phyloP scores from a whole-genome alignment of 805 yeast species.

The Metschnikowia orientalis region DNA sequence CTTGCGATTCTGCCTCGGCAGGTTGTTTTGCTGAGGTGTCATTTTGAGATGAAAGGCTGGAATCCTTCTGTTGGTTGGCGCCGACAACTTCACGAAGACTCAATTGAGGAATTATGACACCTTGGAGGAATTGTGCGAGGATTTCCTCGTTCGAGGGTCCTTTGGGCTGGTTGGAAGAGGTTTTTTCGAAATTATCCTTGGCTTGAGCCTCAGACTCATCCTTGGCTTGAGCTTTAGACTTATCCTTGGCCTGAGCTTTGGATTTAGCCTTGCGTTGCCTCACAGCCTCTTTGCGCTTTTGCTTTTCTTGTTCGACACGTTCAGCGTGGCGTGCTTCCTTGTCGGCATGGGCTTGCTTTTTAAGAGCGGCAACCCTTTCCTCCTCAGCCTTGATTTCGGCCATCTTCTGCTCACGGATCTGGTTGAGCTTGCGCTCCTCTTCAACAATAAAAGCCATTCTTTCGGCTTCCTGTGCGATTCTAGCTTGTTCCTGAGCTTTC shows the following conservation, averaged over 20 bases:
- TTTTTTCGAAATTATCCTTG: constrained; percentile 12
- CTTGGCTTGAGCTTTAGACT: constrained; percentile 5
- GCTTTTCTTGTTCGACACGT: constrained; percentile 4
- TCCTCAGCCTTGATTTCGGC: constrained; percentile 7
- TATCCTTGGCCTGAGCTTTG: constrained; percentile 10
- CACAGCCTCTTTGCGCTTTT: constrained; percentile 9
- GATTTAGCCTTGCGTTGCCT: constrained; percentile 10
- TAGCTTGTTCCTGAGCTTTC: constrained; percentile 3
- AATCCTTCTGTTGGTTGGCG: too few relatives aligned
- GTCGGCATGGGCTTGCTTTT: constrained; percentile 6
- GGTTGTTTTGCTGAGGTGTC: background rate
- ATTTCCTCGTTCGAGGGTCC: constrained; percentile 3
- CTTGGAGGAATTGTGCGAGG: constrained; percentile 3
- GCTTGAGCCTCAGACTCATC: too few relatives aligned
- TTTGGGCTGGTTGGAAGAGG: constrained; percentile 3
- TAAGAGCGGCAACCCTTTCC: constrained; percentile 8
- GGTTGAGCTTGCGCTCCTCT: constrained; percentile 6
- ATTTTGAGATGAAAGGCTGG: background rate
- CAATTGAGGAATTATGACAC: constrained; percentile 2
- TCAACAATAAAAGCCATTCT: constrained; percentile 6
- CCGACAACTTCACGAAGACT: too few relatives aligned
- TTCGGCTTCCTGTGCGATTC: constrained; percentile 8
- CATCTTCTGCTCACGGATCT: constrained; percentile 10
- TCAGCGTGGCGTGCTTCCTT: constrained; percentile 5
- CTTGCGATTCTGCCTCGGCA: background rate